Conservation (phyloP, 805 yeast genomes). For the Peterozyma toletana region DNA sequence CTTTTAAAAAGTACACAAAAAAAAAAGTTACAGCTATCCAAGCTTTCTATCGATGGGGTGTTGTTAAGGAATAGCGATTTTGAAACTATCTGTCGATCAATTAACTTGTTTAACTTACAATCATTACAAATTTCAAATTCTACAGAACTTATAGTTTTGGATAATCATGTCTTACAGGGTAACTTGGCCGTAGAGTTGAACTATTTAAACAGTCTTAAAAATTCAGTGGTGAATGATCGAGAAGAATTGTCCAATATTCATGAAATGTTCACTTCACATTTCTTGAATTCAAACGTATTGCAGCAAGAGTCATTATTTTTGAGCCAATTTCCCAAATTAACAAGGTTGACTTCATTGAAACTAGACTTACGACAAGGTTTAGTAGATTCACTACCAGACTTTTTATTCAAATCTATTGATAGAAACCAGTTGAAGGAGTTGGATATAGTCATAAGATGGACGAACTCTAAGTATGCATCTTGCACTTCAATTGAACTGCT, state of each 20-base stretch:
- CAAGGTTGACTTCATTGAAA: not conserved
- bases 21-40: not conserved
- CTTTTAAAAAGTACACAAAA: not conserved
- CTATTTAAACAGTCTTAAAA: not conserved
- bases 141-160: not conserved
- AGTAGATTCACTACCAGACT: slow-evolving; percentile 1
- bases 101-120: not conserved
- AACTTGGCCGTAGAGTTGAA: too few relatives aligned
- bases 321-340: not conserved
- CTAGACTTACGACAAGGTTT: slow-evolving; percentile 3
- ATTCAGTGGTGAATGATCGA: not conserved
- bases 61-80: slow-evolving; percentile 1
- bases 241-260: not conserved
- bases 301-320: not conserved
- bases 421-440: not conserved
- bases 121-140: not conserved
- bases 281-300: too few relatives aligned
- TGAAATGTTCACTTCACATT: too few relatives aligned
- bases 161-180: not conserved
- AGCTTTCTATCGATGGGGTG: slow-evolving; percentile 4
- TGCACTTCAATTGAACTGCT: not conserved
- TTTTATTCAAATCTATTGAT: not conserved
- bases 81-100: not conserved
- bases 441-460: slow-evolving; percentile 3
- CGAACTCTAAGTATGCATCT: not conserved